These are phyloP conservation scores for Picochlorum sp. DNA, from an alignment of 139 green algal species.

Conservation along the genomic window DNA sequence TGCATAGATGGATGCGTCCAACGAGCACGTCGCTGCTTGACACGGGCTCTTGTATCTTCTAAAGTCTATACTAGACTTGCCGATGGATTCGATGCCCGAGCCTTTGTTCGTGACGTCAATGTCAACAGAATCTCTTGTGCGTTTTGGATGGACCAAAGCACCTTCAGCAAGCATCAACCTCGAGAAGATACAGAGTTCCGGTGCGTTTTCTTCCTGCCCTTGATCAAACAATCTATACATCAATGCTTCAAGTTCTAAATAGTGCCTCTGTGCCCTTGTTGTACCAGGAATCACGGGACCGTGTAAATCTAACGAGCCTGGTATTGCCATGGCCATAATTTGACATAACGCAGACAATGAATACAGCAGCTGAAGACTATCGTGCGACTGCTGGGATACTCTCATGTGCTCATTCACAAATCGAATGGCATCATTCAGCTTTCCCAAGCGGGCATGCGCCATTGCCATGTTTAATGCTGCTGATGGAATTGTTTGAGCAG, in stretches of 20 bases:
- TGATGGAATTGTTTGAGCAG: conserved; percentile 17
- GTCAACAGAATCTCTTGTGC: no score
- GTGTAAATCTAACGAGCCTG: conserved; percentile 21
- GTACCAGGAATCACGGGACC: conserved; percentile 9
- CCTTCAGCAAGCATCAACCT: conserved; percentile 39
- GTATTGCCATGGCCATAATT: conserved; percentile 35
- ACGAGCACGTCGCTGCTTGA: no score
- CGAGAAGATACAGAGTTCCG: conserved; percentile 44
- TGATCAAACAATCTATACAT: conserved; percentile 23
- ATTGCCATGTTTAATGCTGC: conserved; percentile 42
- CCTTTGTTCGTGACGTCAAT: no score
- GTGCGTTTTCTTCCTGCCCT: conserved; percentile 36
- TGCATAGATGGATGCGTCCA: no score
- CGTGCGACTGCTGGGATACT: conserved; percentile 38
- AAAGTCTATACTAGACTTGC: no score
- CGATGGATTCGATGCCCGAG: no score
- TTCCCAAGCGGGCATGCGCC: conserved; percentile 36
- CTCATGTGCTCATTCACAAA: conserved; percentile 51
- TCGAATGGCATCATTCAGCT: conserved; percentile 39
- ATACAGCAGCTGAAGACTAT: conserved; percentile 34
- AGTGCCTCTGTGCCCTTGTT: conserved; percentile 20
- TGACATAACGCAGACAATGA: conserved; percentile 39
- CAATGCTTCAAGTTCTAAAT: conserved; percentile 47
- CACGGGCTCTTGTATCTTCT: no score
- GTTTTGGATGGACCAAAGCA: conserved; percentile 31